A percentile compares a stretch with the other conserved stretches of the same genome.
Conservation (phyloP, 2,329 filamentous ascomycete species). For the Scytalidium lignicola region DNA sequence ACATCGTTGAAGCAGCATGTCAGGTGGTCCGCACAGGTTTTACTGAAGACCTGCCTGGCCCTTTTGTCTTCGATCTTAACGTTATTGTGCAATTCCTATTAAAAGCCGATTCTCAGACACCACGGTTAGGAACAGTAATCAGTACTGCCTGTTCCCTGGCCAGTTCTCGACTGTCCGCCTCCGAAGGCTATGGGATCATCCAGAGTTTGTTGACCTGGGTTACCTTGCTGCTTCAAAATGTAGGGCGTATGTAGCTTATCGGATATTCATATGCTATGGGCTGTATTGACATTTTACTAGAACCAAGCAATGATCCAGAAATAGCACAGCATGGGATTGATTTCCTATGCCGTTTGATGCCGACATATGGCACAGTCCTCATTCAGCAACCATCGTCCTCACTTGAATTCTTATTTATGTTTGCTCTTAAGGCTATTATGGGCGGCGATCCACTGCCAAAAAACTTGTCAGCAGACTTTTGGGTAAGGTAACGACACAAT, state of each 20-base stretch:
- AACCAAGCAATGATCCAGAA: constrained; percentile 62
- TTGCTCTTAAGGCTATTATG: constrained; percentile 64
- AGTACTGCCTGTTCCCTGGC: constrained; percentile 68
- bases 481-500: constrained; percentile 45
- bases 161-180: constrained; percentile 48
- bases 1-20: constrained; percentile 69
- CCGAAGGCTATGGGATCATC: constrained; percentile 39
- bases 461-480: constrained; percentile 67
- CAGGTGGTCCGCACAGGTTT: constrained; percentile 69
- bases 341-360: constrained; percentile 60
- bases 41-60: constrained; percentile 66
- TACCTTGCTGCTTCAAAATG: constrained; percentile 53
- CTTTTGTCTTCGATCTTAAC: constrained; percentile 67
- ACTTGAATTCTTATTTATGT: constrained; percentile 64
- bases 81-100: constrained; percentile 64
- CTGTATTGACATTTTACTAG: constrained; percentile 23
- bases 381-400: constrained; percentile 52
- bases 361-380: constrained; percentile 56
- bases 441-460: constrained; percentile 73
- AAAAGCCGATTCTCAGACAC: constrained; percentile 53
- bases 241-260: constrained; percentile 45
- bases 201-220: constrained; percentile 55
- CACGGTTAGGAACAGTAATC: constrained; percentile 63
- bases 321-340: constrained; percentile 70
- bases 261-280: background rate